Evolutionary conservation across 2,329 filamentous ascomycete genomes (phyloP).

Genomic region (Aspergillus jensenii): DNA sequence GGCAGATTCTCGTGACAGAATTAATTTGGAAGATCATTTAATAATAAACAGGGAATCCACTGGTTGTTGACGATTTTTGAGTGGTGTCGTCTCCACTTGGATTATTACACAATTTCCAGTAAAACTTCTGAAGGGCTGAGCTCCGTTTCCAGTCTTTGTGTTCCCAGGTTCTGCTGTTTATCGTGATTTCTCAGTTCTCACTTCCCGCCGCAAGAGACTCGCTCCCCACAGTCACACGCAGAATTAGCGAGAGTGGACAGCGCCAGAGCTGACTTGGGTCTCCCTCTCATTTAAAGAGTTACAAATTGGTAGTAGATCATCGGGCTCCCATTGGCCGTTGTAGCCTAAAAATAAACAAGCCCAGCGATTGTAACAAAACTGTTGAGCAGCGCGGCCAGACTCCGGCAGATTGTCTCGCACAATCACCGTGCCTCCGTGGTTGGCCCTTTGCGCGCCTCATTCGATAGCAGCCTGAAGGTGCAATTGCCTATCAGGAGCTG

Average conservation of each 20-base stretch:
- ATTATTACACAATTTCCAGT: conserved; percentile 15
- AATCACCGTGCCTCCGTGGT: not conserved
- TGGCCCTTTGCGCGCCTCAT: conserved; percentile 6
- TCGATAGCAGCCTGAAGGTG: not conserved
- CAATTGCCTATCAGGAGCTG: not conserved
- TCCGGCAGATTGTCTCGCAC: not conserved
- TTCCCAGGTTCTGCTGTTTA: not conserved
- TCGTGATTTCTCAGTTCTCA: not conserved
- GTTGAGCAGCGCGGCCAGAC: not conserved
- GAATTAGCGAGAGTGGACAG: not conserved
- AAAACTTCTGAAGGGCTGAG: not conserved
- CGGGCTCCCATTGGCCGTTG: conserved; percentile 16
- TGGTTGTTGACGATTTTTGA: not conserved
- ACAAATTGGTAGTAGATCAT: conserved; percentile 24
- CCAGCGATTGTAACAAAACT: conserved; percentile 4
- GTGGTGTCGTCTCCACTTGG: conserved; percentile 4
- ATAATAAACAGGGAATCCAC: conserved; percentile 15
- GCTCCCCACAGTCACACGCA: not conserved
- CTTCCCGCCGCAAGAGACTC: too few species aligned
- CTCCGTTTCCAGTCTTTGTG: not conserved
- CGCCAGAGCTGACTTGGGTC: conserved; percentile 9
- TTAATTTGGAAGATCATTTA: conserved; percentile 19
- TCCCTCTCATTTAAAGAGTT: conserved; percentile 23
- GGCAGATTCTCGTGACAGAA: not conserved
- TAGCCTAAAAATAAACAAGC: conserved; percentile 23